phyloP scores from a whole-genome alignment of 2,329 filamentous ascomycete species.

The Hypomyces rosellus region DNA sequence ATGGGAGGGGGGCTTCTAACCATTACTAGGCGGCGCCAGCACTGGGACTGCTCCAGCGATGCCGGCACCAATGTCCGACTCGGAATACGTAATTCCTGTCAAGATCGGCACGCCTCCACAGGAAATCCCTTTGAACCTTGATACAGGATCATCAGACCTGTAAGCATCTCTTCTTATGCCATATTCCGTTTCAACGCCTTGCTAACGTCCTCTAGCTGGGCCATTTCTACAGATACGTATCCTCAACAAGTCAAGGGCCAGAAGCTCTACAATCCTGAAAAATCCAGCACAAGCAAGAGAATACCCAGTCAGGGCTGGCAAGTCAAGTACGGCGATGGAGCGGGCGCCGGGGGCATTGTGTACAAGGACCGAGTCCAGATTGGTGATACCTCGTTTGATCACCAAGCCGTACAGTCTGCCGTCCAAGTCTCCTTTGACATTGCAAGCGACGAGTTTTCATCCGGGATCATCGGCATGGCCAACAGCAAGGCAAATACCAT shows the following conservation, averaged over 20 bases:
- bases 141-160: conserved; percentile 54
- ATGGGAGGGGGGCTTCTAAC: neutral
- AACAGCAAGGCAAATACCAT: conserved; percentile 28
- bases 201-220: conserved; percentile 49
- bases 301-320: conserved; percentile 43
- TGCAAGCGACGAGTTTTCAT: conserved; percentile 26
- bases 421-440: conserved; percentile 45
- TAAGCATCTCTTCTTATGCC: conserved; percentile 12
- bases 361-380: conserved; percentile 60
- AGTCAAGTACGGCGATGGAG: conserved; percentile 61
- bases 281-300: conserved; percentile 36
- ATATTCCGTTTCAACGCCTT: neutral
- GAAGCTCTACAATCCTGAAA: conserved; percentile 47
- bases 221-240: conserved; percentile 55
- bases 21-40: conserved; percentile 10
- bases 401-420: conserved; percentile 62
- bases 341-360: conserved; percentile 56
- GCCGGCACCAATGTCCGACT: conserved; percentile 36
- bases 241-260: conserved; percentile 44
- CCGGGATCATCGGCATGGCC: conserved; percentile 31
- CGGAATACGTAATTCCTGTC: conserved; percentile 56
- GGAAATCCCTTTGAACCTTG: conserved; percentile 60
- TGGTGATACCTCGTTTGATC: conserved; percentile 50
- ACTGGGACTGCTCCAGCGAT: conserved; percentile 21
- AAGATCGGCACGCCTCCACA: conserved; percentile 52